Evolutionary conservation across 1,139 yeast genomes (phyloP).

Genomic region (Geotrichum fermentans): DNA sequence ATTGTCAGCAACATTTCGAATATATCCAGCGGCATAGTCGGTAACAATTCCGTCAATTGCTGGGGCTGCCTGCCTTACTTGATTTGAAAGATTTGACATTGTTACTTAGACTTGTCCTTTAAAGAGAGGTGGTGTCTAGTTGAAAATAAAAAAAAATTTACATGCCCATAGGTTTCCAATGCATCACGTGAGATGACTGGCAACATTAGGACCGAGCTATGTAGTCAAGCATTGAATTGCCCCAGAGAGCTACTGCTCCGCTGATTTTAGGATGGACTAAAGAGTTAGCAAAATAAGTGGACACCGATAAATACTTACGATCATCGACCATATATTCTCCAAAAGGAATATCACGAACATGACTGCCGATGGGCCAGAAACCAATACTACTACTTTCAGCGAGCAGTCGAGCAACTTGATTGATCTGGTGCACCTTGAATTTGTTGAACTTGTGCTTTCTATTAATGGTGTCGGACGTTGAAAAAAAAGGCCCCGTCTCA

Average conservation of each 20-base stretch:
- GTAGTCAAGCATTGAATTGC: conserved; percentile 21
- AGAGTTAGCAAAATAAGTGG: neutral
- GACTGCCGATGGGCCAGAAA: conserved; percentile 23
- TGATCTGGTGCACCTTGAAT: conserved; percentile 22
- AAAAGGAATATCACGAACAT: conserved; percentile 20
- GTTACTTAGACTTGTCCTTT: neutral
- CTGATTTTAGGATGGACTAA: conserved; percentile 20
- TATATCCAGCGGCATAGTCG: conserved; percentile 86
- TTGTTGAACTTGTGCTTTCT: conserved; percentile 18
- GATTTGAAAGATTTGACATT: conserved; percentile 23
- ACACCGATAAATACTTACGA: conserved; percentile 1
- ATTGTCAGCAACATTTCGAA: conserved; percentile 66
- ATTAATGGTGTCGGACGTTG: conserved; percentile 14
- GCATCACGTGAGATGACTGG: conserved; percentile 8
- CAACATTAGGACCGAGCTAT: conserved; percentile 12
- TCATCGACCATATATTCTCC: conserved; percentile 22
- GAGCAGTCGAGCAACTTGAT: conserved; percentile 17
- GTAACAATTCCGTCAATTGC: conserved; percentile 84
- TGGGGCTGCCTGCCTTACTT: conserved; percentile 86
- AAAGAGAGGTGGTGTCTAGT: neutral
- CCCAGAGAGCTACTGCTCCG: conserved; percentile 22
- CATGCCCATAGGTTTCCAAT: neutral
- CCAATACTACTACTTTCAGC: conserved; percentile 4
- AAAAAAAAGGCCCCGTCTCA: conserved; percentile 19
- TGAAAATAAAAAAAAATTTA: neutral